Evolutionary conservation across 1,139 yeast species (phyloP), one percentile per base, ranked within the genome.

Genomic region (Yarrowia galli): DNA sequence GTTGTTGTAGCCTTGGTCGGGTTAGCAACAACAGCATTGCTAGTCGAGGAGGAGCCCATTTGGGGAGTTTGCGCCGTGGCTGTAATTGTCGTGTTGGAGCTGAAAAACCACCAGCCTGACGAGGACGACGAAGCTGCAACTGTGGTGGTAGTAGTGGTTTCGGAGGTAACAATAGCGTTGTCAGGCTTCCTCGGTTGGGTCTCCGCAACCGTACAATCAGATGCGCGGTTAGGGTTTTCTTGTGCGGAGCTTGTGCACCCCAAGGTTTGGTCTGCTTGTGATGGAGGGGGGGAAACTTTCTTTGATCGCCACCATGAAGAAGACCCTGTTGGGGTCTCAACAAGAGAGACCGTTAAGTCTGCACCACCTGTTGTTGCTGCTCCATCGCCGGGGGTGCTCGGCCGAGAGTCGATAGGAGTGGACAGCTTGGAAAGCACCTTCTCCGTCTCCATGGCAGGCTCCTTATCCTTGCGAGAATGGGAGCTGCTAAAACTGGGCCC

Each of bases 231-330:
- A 58, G 64, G 51, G 64, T 42, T 42, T 3, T 9, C 32, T 8
- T 20, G 32, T 42, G 64, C 49, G 32, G 51, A 32, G 64, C 51
- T 20, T 18, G 42, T 42, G 51, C 48, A 25, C 6, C 15, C 46
- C 22, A 18, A 36, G 32, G 51, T 58, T 58, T 58, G 60, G 60
- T 53, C 60, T 53, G 60, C 28, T 32, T 42, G 64, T 42, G 51
- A 42, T 58, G 45, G 64, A 42, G 51, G 51, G 64, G 64, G 49
- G 16, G 51, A 58, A 58, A 58, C 64, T 23, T n/a, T 58, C 23
- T 58, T 58, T 43, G 61, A 38, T 25, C 64, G 64, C 64, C 64
- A 58, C 64, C 64, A 58, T 20, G 64, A 58, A 16, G 63, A 56
- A 28, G 32, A 28, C 32, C 32, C 32, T 36, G 64, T 43, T 58